Percentiles rank a stretch among this genome's conserved stretches.
phyloP scores from a whole-genome alignment of 495 filamentous ascomycete genomes.

The Pyrenula aspistea region DNA sequence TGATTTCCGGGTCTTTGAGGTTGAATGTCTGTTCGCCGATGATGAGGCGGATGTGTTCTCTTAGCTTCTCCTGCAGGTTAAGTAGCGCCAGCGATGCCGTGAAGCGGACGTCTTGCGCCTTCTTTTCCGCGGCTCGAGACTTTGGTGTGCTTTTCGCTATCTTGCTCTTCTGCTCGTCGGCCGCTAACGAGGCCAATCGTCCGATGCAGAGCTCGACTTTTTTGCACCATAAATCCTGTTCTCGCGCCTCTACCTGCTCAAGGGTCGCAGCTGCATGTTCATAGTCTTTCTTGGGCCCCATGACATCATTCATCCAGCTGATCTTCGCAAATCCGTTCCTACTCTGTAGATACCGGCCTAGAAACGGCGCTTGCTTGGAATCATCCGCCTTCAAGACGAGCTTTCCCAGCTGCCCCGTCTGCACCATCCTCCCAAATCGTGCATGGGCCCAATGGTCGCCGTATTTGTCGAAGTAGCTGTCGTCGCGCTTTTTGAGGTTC shows the following conservation, averaged over 20 bases:
- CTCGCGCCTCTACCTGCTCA: slow-evolving; percentile 48
- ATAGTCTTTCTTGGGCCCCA: slow-evolving; percentile 53
- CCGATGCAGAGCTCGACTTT: slow-evolving; percentile 83
- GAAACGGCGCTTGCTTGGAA: slow-evolving; percentile 44
- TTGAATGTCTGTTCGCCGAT: background rate
- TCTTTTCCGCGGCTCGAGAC: background rate
- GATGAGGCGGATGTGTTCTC: background rate
- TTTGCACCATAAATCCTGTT: slow-evolving; percentile 74
- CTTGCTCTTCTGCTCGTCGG: slow-evolving; percentile 2
- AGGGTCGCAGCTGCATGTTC: slow-evolving; percentile 55
- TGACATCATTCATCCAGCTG: slow-evolving; percentile 90
- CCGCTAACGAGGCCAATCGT: slow-evolving; percentile 67
- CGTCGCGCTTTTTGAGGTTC: slow-evolving; percentile 31
- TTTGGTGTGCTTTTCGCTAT: background rate
- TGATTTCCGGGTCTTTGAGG: background rate
- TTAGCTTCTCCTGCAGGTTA: background rate
- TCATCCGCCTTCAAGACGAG: slow-evolving; percentile 53
- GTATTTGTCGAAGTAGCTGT: slow-evolving; percentile 59
- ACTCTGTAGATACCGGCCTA: slow-evolving; percentile 64
- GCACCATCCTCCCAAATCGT: slow-evolving; percentile 65
- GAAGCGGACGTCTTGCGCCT: background rate
- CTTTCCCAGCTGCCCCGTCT: slow-evolving; percentile 45
- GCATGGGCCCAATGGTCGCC: slow-evolving; percentile 68
- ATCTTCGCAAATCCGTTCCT: slow-evolving; percentile 58
- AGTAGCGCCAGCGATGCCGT: background rate